A percentile compares a stretch with the other conserved stretches of the same genome.
These are phyloP conservation scores for Fusarium tanahbumbuense DNA, from an alignment of 2,329 filamentous ascomycete species.

Conservation along the genomic window DNA sequence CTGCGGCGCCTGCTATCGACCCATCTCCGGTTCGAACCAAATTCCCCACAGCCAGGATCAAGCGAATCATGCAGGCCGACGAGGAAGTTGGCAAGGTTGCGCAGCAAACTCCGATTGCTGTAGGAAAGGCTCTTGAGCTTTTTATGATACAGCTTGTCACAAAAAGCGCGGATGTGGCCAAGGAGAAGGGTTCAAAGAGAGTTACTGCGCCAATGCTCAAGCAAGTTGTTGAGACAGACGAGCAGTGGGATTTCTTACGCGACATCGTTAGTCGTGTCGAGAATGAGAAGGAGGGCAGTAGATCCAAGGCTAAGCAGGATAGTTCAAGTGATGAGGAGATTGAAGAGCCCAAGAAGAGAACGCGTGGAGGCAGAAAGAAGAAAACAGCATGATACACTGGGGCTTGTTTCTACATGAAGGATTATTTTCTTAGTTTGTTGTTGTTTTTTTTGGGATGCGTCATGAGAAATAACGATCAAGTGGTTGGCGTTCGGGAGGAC, in stretches of 20 bases:
- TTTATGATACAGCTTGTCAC: slow-evolving; percentile 97
- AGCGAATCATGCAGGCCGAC: slow-evolving; percentile 99
- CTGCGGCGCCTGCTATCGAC: slow-evolving; percentile 58
- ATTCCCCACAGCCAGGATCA: slow-evolving; percentile 96
- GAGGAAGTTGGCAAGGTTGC: slow-evolving; percentile 99
- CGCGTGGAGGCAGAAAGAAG: slow-evolving; percentile 62
- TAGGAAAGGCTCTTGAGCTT: slow-evolving; percentile 93
- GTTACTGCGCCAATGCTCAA: slow-evolving; percentile 93
- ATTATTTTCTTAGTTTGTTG: neutral
- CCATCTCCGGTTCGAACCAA: slow-evolving; percentile 88
- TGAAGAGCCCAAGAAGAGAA: slow-evolving; percentile 63
- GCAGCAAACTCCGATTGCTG: slow-evolving; percentile 95
- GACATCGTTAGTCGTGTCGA: slow-evolving; percentile 91
- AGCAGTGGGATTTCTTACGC: slow-evolving; percentile 92
- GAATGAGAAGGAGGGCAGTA: slow-evolving; percentile 62
- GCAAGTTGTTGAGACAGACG: slow-evolving; percentile 85
- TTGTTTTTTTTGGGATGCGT: slow-evolving; percentile 27
- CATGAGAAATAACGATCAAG: slow-evolving; percentile 46
- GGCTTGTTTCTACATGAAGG: neutral
- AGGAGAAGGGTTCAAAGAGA: slow-evolving; percentile 84
- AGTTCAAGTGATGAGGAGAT: slow-evolving; percentile 65
- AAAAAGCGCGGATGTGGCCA: slow-evolving; percentile 87
- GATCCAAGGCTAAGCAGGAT: slow-evolving; percentile 60
- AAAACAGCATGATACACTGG: slow-evolving; percentile 52
- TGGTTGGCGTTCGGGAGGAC: slow-evolving; percentile 43